phyloP scores from a whole-genome alignment of 2,329 filamentous ascomycete genomes.

The Fusarium nygamai region DNA sequence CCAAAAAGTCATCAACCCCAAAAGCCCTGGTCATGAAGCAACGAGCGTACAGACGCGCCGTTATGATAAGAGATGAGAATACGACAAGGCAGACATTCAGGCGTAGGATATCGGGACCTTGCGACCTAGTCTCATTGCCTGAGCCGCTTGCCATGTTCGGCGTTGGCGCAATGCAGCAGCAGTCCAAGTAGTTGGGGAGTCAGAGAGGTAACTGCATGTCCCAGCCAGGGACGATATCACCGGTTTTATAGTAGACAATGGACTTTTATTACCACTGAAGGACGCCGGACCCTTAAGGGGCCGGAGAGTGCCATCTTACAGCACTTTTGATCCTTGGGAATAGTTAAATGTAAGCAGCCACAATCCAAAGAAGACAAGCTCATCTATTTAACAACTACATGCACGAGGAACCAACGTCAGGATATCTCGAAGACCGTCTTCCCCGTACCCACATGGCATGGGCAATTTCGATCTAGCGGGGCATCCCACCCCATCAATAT shows the following conservation, averaged over 20 bases:
- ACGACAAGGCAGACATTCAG: not conserved
- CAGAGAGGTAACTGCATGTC: not conserved
- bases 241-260: not conserved
- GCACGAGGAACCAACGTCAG: not conserved
- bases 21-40: not conserved
- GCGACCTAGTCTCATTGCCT: not conserved
- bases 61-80: not conserved
- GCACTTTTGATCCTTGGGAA: fast-evolving
- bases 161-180: not conserved
- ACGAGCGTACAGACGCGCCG: not conserved
- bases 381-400: not conserved
- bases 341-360: not conserved
- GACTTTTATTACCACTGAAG: too few relatives aligned
- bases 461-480: not conserved
- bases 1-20: not conserved
- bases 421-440: not conserved
- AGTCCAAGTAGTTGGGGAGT: not conserved
- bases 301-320: not conserved
- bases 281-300: not conserved
- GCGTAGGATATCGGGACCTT: fast-evolving
- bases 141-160: not conserved
- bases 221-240: not conserved
- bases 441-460: not conserved
- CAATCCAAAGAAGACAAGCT: not conserved
- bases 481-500: fast-evolving